These are phyloP conservation scores for Fusarium coicis DNA, from an alignment of 2,329 filamentous ascomycete genomes.

Conservation along the genomic window DNA sequence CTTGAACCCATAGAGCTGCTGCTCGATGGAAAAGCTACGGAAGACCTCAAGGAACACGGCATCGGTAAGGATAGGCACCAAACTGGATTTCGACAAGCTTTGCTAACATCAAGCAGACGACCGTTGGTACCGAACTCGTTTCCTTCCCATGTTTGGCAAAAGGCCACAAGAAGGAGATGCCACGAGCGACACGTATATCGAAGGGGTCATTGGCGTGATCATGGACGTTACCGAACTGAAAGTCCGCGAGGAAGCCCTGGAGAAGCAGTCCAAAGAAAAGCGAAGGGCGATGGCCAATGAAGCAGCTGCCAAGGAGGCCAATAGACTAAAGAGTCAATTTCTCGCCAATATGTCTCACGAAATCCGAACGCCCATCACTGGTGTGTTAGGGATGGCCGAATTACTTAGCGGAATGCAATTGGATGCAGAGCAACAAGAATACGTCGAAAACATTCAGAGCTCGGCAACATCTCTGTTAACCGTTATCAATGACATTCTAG, in stretches of 20 bases:
- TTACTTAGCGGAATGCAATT: conserved; percentile 75
- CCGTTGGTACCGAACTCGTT: conserved; percentile 77
- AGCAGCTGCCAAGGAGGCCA: conserved; percentile 82
- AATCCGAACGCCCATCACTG: conserved; percentile 81
- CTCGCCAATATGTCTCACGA: conserved; percentile 86
- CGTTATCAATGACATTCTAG: conserved; percentile 90
- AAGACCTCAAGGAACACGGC: conserved; percentile 73
- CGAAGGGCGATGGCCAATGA: conserved; percentile 77
- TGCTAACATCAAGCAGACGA: conserved; percentile 54
- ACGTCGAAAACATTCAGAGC: conserved; percentile 80
- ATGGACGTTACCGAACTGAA: conserved; percentile 83
- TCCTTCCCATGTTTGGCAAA: conserved; percentile 72
- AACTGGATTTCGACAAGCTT: not conserved
- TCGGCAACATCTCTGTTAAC: conserved; percentile 85
- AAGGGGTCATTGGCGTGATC: conserved; percentile 81
- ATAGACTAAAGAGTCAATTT: conserved; percentile 82
- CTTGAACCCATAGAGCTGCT: conserved; percentile 71
- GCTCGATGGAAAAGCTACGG: conserved; percentile 66
- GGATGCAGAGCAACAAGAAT: conserved; percentile 77
- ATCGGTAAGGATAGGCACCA: conserved; percentile 53
- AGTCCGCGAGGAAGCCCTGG: conserved; percentile 57
- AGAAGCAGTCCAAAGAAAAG: conserved; percentile 75
- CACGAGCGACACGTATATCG: conserved; percentile 61
- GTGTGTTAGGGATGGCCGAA: conserved; percentile 84
- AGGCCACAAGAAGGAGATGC: conserved; percentile 62